Evolutionary conservation across 495 filamentous ascomycete species (phyloP).

Genomic region (Lophiotrema nucula): DNA sequence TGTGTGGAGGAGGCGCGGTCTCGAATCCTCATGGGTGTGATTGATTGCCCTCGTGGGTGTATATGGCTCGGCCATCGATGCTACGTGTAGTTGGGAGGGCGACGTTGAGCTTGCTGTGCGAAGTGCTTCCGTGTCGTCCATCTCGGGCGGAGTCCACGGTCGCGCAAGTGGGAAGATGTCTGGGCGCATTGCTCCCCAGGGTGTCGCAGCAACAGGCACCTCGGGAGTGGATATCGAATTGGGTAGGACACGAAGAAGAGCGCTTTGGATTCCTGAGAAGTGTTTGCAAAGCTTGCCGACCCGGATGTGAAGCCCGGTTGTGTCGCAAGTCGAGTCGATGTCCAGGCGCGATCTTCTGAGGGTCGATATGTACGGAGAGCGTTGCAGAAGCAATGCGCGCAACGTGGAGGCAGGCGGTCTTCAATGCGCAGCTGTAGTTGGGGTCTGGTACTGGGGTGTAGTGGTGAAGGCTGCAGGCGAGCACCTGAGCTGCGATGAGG

Average conservation of each 20-base stretch:
- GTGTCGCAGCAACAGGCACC: neutral
- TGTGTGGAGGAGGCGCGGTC: neutral
- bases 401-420: too few relatives aligned
- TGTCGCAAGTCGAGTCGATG: too few relatives aligned
- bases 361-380: too few relatives aligned
- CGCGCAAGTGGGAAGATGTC: conserved; percentile 6
- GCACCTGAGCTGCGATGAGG: too few relatives aligned
- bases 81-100: neutral
- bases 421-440: too few relatives aligned
- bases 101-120: neutral
- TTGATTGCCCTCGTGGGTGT: neutral
- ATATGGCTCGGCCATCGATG: neutral
- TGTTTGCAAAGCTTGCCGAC: neutral
- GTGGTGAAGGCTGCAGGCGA: too few relatives aligned
- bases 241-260: neutral
- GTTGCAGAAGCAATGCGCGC: too few relatives aligned
- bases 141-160: conserved; percentile 19
- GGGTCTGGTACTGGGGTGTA: too few relatives aligned
- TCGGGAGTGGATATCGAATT: neutral
- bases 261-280: neutral
- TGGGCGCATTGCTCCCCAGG: neutral
- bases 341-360: neutral
- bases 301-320: too few relatives aligned
- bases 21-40: neutral
- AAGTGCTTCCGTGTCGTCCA: neutral